phyloP scores from a whole-genome alignment of 1,284 basidiomycete species.

The Sutorius eximius region DNA sequence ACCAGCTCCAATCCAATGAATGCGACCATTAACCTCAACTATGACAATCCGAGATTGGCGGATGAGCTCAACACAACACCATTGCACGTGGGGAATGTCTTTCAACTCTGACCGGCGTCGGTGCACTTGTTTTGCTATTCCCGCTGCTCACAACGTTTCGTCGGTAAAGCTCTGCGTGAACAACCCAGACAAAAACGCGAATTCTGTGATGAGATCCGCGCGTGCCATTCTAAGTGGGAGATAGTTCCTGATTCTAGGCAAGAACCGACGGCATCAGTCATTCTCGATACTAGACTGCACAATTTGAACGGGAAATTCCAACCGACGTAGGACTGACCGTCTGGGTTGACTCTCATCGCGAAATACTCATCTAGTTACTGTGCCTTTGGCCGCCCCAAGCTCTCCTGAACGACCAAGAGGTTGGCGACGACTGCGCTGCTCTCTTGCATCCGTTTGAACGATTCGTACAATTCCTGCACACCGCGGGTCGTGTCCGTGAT shows the following conservation, averaged over 20 bases:
- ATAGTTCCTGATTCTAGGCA: background rate
- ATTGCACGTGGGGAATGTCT: too few species aligned
- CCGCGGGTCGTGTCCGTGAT: slow-evolving; percentile 38
- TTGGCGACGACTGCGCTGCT: slow-evolving; percentile 43
- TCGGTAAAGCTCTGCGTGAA: too few species aligned
- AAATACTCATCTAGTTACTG: slow-evolving; percentile 2
- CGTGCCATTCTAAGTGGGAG: background rate
- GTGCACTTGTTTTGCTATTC: too few species aligned
- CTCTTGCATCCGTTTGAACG: slow-evolving; percentile 44
- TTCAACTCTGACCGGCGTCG: too few species aligned
- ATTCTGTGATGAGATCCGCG: background rate
- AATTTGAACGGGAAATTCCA: background rate
- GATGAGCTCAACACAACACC: too few species aligned
- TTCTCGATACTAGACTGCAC: background rate
- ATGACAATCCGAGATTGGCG: too few species aligned
- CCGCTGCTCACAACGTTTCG: too few species aligned
- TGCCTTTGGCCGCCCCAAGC: slow-evolving; percentile 14
- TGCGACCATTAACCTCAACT: too few species aligned
- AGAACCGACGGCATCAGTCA: background rate
- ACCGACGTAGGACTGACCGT: background rate
- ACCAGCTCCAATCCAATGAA: too few species aligned
- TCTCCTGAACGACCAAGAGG: slow-evolving; percentile 22
- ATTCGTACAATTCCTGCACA: slow-evolving; percentile 42
- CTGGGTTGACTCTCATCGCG: background rate
- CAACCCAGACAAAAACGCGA: background rate